Base-by-base conservation (phyloP, 2,329 filamentous ascomycete species). In the Trichoderma oligosporum region DNA sequence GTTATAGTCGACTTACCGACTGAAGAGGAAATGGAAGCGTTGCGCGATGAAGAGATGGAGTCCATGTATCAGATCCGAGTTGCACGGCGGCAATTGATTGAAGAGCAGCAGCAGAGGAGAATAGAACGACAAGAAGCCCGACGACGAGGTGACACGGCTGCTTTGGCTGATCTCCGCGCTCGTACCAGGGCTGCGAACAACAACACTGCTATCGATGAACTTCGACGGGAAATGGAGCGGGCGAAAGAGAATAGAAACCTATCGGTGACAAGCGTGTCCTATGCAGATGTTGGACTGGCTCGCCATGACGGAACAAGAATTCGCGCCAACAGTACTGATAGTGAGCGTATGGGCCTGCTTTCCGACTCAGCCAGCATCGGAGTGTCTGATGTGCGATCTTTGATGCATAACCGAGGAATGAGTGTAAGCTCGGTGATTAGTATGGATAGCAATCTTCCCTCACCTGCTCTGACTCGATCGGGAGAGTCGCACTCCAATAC, bases 11-110 rank as follows among this genome's bases (percentile, higher is more conserved):
- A 97, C 70, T 84, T 89, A 63, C 92, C 92, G 0, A 90, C 87
- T 0, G 81, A 78, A 7, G 89, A 96, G 51, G 88, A 91, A 54
- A 85, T 95, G 62, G 91, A 96, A 69, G 73, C 75, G 2, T 76
- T 91, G 53, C 82, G 94, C 11, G 91, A 97, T 61, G 84, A 90
- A 25, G 90, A 97, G 71, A 97, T 97, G 94, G 89, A 94, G 61
- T 84, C 89, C 0, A 73, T 97, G 38, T 97, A 96, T 70, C 91
- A 96, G 70, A 93, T 97, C 59, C 86, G 94, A 11, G 69, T 89
- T 11, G 85, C 89, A 16, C 83, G 94, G 54, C 83, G 92, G 51
- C 79, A 83, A 56, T 88, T 95, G 69, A 79, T 87, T 36, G 83
- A 84, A 4, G 91, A 94, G 61, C 85, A 91, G 4, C 89, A 95